A percentile compares a stretch with the other conserved stretches of the same genome.
These are phyloP conservation scores for Phytopythium mirpurense DNA, from an alignment of 352 stramenopile species.

Conservation along the genomic window DNA sequence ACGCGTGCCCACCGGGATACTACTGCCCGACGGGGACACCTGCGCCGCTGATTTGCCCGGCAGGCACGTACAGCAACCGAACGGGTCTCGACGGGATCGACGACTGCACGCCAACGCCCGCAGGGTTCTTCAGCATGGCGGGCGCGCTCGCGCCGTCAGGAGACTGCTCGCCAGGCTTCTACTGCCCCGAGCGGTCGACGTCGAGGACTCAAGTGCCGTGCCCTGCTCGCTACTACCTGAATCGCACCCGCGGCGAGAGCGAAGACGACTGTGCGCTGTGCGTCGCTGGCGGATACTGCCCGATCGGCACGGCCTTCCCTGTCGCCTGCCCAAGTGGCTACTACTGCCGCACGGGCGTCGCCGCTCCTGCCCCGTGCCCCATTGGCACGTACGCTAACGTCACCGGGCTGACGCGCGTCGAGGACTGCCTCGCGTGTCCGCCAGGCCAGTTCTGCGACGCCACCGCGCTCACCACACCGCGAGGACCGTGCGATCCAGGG, in stretches of 20 bases:
- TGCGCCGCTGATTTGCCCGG: conserved; percentile 65
- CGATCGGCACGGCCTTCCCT: conserved; percentile 54
- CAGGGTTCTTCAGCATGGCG: conserved; percentile 64
- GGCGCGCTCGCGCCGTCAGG: conserved; percentile 53
- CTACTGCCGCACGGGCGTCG: conserved; percentile 84
- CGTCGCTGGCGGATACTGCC: conserved; percentile 62
- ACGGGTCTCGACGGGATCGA: conserved; percentile 67
- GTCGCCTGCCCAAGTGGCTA: conserved; percentile 70
- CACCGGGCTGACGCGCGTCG: conserved; percentile 60
- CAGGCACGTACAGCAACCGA: conserved; percentile 82
- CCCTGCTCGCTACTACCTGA: conserved; percentile 72
- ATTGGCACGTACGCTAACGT: conserved; percentile 88
- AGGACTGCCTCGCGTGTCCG: conserved; percentile 84
- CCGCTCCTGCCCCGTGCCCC: conserved; percentile 76
- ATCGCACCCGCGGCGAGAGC: conserved; percentile 43
- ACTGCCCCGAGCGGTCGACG: conserved; percentile 73
- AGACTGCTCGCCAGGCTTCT: conserved; percentile 70
- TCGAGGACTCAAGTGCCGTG: conserved; percentile 71
- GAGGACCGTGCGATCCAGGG: conserved; percentile 78
- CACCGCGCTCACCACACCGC: conserved; percentile 63
- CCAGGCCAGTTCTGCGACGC: conserved; percentile 92
- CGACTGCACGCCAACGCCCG: conserved; percentile 69
- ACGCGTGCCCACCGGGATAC: conserved; percentile 78
- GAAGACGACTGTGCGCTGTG: conserved; percentile 76
- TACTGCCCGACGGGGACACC: conserved; percentile 74